A percentile compares a stretch with the other conserved stretches of the same genome.
Evolutionary conservation across 2,329 filamentous ascomycete genomes (phyloP).

Genomic region (Fusarium nodosum): DNA sequence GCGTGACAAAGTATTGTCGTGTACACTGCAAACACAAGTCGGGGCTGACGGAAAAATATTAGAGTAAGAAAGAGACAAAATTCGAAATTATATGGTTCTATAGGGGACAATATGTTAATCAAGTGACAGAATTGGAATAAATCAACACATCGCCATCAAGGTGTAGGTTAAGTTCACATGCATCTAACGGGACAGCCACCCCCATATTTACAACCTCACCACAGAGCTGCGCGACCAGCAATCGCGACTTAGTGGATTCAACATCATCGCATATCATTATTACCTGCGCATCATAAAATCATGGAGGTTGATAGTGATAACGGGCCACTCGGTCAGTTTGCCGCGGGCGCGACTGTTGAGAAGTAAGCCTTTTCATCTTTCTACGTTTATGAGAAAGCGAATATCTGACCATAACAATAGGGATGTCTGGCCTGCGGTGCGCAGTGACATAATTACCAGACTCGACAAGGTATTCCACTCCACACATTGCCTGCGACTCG

Average conservation of each 20-base stretch:
- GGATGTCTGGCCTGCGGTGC: slow-evolving; percentile 76
- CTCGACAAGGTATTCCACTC: slow-evolving; percentile 69
- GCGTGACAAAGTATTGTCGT: background rate
- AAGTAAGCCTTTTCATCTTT: slow-evolving; percentile 60
- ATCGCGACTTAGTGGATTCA: slow-evolving; percentile 27
- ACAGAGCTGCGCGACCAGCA: slow-evolving; percentile 31
- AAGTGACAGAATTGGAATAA: background rate
- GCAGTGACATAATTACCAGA: slow-evolving; percentile 74
- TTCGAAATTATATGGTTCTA: background rate
- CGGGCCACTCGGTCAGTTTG: slow-evolving; percentile 62
- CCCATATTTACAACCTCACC: slow-evolving; percentile 52
- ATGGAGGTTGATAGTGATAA: slow-evolving; percentile 71
- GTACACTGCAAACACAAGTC: background rate
- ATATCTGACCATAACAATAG: slow-evolving; percentile 64
- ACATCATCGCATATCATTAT: slow-evolving; percentile 27
- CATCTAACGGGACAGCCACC: slow-evolving; percentile 46
- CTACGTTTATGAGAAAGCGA: slow-evolving; percentile 24
- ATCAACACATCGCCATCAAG: background rate
- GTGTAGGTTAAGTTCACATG: slow-evolving; percentile 36
- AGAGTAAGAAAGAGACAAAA: background rate
- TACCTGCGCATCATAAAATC: slow-evolving; percentile 44
- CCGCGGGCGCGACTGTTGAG: slow-evolving; percentile 66
- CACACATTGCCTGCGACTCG: background rate
- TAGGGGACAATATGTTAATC: background rate
- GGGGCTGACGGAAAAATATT: no score